Percentiles rank a stretch among this genome's conserved stretches.
These are phyloP conservation scores for Schoenoplectus tabernaemontani DNA, from an alignment of 202 grass and related monocot species.

Conservation along the genomic window DNA sequence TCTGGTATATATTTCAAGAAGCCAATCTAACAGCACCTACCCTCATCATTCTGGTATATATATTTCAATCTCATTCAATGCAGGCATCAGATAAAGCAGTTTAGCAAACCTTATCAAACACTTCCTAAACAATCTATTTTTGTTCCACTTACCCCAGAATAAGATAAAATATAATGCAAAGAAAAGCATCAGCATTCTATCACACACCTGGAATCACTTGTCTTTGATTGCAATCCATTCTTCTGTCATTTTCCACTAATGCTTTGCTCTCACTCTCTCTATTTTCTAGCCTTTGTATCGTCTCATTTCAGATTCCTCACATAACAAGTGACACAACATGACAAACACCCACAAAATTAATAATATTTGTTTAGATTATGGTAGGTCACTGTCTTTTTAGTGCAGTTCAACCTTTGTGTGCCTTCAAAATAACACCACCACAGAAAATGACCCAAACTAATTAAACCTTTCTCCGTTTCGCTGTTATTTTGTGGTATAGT, in stretches of 20 bases:
- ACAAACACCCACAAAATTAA: constrained; percentile 1
- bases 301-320: background rate
- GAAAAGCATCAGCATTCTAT: constrained; percentile 6
- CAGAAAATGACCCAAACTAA: background rate
- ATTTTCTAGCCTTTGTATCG: background rate
- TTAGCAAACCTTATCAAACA: constrained; percentile 22
- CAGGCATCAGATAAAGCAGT: background rate
- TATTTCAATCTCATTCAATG: background rate
- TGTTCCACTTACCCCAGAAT: background rate
- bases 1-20: background rate
- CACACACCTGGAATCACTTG: constrained; percentile 4
- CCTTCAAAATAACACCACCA: constrained; percentile 1
- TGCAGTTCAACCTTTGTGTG: background rate
- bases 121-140: constrained; percentile 6
- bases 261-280: constrained; percentile 21
- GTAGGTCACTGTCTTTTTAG: constrained; percentile 11
- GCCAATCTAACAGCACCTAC: background rate
- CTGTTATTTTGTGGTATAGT: background rate
- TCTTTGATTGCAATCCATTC: constrained; percentile 29
- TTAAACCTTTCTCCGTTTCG: background rate
- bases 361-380: constrained; percentile 16
- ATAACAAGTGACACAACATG: background rate
- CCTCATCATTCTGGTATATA: background rate
- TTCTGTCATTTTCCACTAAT: constrained; percentile 21
- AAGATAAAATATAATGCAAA: background rate